These are phyloP conservation scores for Pseudopithomyces chartarum DNA, from an alignment of 2,329 filamentous ascomycete species.

Conservation along the genomic window DNA sequence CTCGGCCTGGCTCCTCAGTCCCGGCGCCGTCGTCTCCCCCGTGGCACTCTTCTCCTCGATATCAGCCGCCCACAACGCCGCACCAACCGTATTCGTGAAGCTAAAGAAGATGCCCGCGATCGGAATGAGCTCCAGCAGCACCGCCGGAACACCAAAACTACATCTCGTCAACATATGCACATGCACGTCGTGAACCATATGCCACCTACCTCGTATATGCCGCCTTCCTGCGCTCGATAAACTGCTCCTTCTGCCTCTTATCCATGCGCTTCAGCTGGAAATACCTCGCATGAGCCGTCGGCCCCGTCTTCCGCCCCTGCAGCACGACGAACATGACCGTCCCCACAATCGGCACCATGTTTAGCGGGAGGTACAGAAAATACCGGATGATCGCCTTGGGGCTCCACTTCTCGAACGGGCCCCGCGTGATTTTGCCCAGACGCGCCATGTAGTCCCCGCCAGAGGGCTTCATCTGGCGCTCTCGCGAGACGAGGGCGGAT, in stretches of 20 bases:
- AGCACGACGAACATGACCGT: conserved; percentile 79
- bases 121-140: conserved; percentile 83
- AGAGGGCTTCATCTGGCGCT: conserved; percentile 68
- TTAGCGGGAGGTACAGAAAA: conserved; percentile 85
- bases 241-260: conserved; percentile 66
- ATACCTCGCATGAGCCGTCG: conserved; percentile 68
- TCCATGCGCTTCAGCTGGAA: conserved; percentile 91
- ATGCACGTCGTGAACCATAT: neutral
- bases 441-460: conserved; percentile 58
- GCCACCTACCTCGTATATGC: conserved; percentile 77
- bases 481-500: conserved; percentile 70
- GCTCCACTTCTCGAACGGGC: conserved; percentile 59
- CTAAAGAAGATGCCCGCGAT: conserved; percentile 81
- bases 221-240: conserved; percentile 71
- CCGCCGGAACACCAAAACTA: conserved; percentile 74
- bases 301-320: conserved; percentile 63
- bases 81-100: conserved; percentile 91
- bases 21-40: conserved; percentile 38
- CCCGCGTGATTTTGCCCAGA: conserved; percentile 62
- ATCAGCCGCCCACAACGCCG: conserved; percentile 92
- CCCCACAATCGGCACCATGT: conserved; percentile 89
- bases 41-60: conserved; percentile 59
- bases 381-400: conserved; percentile 72
- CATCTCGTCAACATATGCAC: conserved; percentile 6
- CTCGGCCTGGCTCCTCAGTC: conserved; percentile 43